Percentiles rank a stretch among this genome's conserved stretches.
phyloP scores from a whole-genome alignment of 2,329 filamentous ascomycete genomes.

The Orbilia blumenaviensis region DNA sequence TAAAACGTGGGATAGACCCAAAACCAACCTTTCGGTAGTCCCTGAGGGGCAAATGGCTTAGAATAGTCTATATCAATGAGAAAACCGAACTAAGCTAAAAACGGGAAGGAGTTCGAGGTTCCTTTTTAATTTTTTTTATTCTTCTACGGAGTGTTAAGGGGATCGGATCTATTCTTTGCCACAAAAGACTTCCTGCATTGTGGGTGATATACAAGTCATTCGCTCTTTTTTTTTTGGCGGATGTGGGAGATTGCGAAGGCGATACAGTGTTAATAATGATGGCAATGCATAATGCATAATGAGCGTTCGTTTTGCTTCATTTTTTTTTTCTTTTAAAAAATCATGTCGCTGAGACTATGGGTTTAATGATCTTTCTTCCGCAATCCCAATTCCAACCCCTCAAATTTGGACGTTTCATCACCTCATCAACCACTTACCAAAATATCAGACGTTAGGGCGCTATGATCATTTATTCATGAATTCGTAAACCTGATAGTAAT shows the following conservation, averaged over 20 bases:
- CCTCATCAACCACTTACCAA: too few relatives aligned
- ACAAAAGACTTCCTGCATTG: not conserved
- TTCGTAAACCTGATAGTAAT: too few relatives aligned
- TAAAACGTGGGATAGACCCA: constrained; percentile 76
- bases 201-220: not conserved
- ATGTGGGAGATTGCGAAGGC: not conserved
- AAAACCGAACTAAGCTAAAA: not conserved
- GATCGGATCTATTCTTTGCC: not conserved
- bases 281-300: constrained; percentile 13
- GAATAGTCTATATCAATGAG: not conserved
- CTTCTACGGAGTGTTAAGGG: not conserved
- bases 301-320: constrained; percentile 1
- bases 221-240: not conserved
- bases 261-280: not conserved
- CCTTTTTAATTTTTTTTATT: too few relatives aligned
- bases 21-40: constrained; percentile 41
- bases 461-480: too few relatives aligned
- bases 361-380: not conserved
- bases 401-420: too few relatives aligned
- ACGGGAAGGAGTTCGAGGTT: not conserved
- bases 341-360: too few relatives aligned
- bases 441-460: too few relatives aligned
- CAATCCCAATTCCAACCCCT: too few relatives aligned
- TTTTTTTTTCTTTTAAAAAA: not conserved
- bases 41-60: constrained; percentile 21